Evolutionary conservation across 148 eudicot genomes (phyloP).

Genomic region (Rhododendron henanense): DNA sequence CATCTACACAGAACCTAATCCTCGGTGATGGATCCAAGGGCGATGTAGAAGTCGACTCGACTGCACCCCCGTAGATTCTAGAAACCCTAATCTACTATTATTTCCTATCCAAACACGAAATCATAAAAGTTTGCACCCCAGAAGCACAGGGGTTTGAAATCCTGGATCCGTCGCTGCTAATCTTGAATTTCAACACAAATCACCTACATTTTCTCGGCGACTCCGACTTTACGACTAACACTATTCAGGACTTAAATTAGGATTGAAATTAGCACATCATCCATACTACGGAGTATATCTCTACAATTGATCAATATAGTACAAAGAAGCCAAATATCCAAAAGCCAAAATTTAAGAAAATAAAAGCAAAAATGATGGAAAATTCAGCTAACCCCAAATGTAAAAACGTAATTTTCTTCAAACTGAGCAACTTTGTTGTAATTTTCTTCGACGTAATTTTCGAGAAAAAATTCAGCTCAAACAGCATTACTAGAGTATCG

Average conservation of each 20-base stretch:
- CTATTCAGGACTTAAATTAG: background rate
- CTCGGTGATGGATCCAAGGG: background rate
- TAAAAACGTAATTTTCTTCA: background rate
- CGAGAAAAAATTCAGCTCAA: constrained; percentile 7
- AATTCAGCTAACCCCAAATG: background rate
- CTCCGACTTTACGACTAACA: background rate
- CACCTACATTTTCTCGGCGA: constrained; percentile 9
- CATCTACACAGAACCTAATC: constrained; percentile 8
- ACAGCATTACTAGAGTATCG: constrained; percentile 15
- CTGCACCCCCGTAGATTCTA: background rate
- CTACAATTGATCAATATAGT: background rate
- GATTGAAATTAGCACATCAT: background rate
- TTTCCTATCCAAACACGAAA: background rate
- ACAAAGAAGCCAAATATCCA: too few relatives aligned
- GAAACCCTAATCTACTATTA: background rate
- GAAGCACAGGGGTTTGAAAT: background rate
- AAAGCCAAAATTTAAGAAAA: background rate
- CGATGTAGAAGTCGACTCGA: background rate
- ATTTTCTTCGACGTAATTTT: background rate
- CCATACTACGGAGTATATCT: too few relatives aligned
- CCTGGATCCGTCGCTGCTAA: background rate
- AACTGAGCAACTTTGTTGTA: background rate
- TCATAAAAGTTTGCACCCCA: background rate
- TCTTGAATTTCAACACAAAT: constrained; percentile 1
- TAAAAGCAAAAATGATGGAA: background rate